Evolutionary conservation across 2,329 filamentous ascomycete species (phyloP).

Genomic region (Berkeleyomyces rouxiae): DNA sequence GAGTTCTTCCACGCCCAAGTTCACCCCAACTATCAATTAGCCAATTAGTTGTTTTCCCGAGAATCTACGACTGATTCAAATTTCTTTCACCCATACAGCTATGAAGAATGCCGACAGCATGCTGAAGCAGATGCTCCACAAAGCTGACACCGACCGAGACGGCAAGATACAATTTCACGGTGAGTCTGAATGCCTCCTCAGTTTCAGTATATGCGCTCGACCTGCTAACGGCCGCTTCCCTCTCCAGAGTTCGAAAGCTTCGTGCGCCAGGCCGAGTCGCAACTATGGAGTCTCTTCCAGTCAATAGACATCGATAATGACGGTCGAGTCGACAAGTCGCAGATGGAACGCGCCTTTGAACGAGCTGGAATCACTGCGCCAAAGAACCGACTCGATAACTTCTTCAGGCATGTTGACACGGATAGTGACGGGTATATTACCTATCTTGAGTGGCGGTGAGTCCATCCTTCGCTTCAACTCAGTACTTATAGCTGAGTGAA

Average conservation of each 20-base stretch:
- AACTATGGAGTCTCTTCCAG: constrained; percentile 67
- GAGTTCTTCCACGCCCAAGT: constrained; percentile 17
- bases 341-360: constrained; percentile 64
- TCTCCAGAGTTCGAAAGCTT: constrained; percentile 77
- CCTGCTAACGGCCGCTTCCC: neutral
- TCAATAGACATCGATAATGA: constrained; percentile 75
- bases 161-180: constrained; percentile 83
- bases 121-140: constrained; percentile 61
- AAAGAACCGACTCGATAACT: constrained; percentile 58
- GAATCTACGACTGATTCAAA: neutral
- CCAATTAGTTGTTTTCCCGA: neutral
- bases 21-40: neutral
- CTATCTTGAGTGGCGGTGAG: constrained; percentile 94
- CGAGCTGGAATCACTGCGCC: constrained; percentile 65
- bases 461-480: constrained; percentile 15
- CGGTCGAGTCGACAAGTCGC: constrained; percentile 72
- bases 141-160: constrained; percentile 75
- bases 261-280: constrained; percentile 70
- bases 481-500: neutral
- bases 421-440: constrained; percentile 78
- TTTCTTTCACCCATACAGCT: constrained; percentile 24
- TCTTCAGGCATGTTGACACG: constrained; percentile 78
- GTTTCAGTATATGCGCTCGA: neutral
- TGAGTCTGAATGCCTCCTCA: constrained; percentile 25
- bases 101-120: constrained; percentile 85